Conservation (phyloP, 495 filamentous ascomycete genomes). For the Aspergillus diversus region DNA sequence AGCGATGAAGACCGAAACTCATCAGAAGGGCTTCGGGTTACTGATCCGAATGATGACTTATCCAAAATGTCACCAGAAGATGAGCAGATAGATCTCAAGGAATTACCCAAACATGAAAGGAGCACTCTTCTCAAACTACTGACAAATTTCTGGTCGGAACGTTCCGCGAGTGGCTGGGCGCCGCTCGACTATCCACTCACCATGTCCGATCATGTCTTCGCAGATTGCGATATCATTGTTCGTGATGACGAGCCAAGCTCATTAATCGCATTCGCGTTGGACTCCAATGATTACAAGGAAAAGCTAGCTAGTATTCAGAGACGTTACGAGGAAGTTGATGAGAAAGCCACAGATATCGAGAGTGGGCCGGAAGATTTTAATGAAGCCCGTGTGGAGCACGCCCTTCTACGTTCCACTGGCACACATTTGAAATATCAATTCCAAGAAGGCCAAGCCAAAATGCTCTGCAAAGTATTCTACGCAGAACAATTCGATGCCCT, state of each 20-base stretch:
- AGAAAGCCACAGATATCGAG: conserved; percentile 23
- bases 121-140: conserved; percentile 92
- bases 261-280: conserved; percentile 88
- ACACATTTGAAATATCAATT: conserved; percentile 96
- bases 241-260: conserved; percentile 97
- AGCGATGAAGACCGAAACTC: conserved; percentile 71
- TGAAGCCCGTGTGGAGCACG: conserved; percentile 66
- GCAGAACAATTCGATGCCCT: conserved; percentile 97
- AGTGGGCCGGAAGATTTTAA: conserved; percentile 46
- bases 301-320: conserved; percentile 76
- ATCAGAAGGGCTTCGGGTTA: conserved; percentile 66
- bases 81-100: conserved; percentile 61
- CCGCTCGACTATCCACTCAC: conserved; percentile 90
- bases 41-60: conserved; percentile 66
- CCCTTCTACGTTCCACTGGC: conserved; percentile 77
- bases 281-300: conserved; percentile 78
- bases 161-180: conserved; percentile 95
- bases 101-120: conserved; percentile 88
- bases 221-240: conserved; percentile 97
- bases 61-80: conserved; percentile 62
- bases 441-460: conserved; percentile 84
- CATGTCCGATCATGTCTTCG: conserved; percentile 89
- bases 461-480: conserved; percentile 97
- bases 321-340: conserved; percentile 49
- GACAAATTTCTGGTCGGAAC: conserved; percentile 97